Base-by-base conservation (phyloP, 495 filamentous ascomycete species). In the Melanomma pulvis-pyrius region DNA sequence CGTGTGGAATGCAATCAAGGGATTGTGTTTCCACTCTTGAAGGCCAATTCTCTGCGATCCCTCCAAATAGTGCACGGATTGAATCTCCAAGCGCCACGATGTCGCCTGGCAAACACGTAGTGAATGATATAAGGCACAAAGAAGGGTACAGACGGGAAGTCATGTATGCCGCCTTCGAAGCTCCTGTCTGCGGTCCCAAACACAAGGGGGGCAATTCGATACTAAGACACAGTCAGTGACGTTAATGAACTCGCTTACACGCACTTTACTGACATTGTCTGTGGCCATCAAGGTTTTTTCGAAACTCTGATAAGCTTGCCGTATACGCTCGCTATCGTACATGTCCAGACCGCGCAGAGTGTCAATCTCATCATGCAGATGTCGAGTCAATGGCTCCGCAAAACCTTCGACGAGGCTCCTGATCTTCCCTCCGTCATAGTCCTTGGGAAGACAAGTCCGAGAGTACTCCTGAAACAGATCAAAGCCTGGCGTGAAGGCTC, bases 61-160 rank as follows among this genome's bases (percentile, higher is more conserved):
- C 73, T 73, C 65, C 65, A 73, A 11, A 59, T 57, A 22, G 68
- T 72, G 51, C 65, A 73, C 50, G 73, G 73, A 67, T 70, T 71
- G 59, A 69, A 75, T 51, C 71, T 29, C 73, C 73, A 75, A 59
- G 65, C 73, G 13, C 73, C 73, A 58, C 68, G 71, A 72, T 75
- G 34, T 52, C 50, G 54, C 56, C 68, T 65, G 25, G 8, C 73
- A 61, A 70, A 75, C 39, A 52, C 30, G 59, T 73, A 70, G 30
- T 75, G 65, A 58, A 75, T 70, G 34, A 75, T 47, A 32, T 70
- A 73, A 8, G 73, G 71, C 54, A 73, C 71, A 55, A 73, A 73
- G 60, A 73, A 70, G n/a, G 73, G 73, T 22, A 75, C 65, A 34
- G 55, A 21, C 39, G 73, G 73, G 50, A 73, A 75, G 50, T 73